phyloP scores from a whole-genome alignment of 345 rosid genomes.

The Eucalyptus cloeziana region DNA sequence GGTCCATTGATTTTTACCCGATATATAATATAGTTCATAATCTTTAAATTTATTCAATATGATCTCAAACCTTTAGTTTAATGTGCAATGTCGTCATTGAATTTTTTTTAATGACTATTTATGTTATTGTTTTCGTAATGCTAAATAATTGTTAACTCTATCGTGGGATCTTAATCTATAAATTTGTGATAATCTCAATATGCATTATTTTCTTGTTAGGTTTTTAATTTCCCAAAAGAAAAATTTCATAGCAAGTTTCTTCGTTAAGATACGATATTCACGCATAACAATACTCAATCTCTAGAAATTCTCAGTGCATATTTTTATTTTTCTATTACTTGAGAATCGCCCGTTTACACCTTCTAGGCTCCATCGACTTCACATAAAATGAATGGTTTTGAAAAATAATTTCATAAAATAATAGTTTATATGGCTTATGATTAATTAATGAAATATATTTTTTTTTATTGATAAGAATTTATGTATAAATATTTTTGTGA shows the following conservation, averaged over 20 bases:
- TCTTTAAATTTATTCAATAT: too few species aligned
- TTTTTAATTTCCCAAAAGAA: not conserved
- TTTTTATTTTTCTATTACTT: accelerated
- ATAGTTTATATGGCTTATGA: accelerated
- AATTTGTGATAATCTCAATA: not conserved
- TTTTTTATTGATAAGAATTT: not conserved
- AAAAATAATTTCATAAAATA: not conserved
- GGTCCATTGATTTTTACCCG: too few species aligned
- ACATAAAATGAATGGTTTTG: accelerated
- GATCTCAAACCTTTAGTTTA: too few species aligned
- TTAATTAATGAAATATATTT: not conserved
- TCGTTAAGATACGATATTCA: not conserved
- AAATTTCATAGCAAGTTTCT: not conserved
- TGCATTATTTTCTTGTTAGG: not conserved
- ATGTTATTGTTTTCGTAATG: not conserved
- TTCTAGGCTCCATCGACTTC: not conserved
- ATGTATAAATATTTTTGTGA: not conserved
- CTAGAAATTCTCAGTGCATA: accelerated
- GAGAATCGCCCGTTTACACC: accelerated
- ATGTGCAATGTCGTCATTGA: too few species aligned
- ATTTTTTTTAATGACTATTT: not conserved
- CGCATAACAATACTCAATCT: not conserved
- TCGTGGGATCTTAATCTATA: not conserved
- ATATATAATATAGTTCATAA: too few species aligned
- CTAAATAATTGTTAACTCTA: not conserved